Percentiles rank a stretch among this genome's conserved stretches.
Evolutionary conservation across 306 rosid genomes (phyloP).

Genomic region (Quercus bicolor): DNA sequence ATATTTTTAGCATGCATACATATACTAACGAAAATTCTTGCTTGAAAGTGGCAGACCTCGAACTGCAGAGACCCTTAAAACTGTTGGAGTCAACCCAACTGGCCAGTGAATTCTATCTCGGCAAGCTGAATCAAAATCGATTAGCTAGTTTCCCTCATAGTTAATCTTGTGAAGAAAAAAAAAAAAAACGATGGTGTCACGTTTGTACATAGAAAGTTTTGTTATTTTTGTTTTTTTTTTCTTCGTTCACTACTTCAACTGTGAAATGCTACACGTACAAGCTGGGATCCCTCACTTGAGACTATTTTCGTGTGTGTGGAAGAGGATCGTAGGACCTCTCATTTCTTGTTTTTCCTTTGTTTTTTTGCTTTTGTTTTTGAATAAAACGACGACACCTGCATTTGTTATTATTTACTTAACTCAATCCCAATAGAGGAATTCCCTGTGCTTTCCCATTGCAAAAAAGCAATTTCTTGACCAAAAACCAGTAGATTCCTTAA

Average conservation of each 20-base stretch:
- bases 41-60: slow-evolving; percentile 19
- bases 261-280: not conserved
- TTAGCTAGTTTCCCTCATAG: not conserved
- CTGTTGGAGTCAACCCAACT: slow-evolving; percentile 20
- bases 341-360: not conserved
- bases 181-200: not conserved
- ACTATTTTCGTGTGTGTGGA: not conserved
- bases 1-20: too few relatives aligned
- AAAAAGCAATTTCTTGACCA: too few relatives aligned
- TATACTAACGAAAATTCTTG: not conserved
- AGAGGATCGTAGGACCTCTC: not conserved
- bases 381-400: not conserved
- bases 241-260: not conserved
- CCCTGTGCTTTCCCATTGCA: too few relatives aligned
- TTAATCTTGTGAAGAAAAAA: not conserved
- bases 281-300: not conserved
- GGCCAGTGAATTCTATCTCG: not conserved
- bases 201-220: not conserved
- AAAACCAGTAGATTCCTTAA: too few relatives aligned
- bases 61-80: slow-evolving; percentile 21
- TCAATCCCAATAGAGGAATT: too few relatives aligned
- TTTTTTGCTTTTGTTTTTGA: not conserved
- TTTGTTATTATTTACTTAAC: too few relatives aligned
- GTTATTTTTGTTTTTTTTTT: not conserved
- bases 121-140: too few relatives aligned